phyloP scores from a whole-genome alignment of 768 basidiomycete species.

The Kwoniella shandongensis region DNA sequence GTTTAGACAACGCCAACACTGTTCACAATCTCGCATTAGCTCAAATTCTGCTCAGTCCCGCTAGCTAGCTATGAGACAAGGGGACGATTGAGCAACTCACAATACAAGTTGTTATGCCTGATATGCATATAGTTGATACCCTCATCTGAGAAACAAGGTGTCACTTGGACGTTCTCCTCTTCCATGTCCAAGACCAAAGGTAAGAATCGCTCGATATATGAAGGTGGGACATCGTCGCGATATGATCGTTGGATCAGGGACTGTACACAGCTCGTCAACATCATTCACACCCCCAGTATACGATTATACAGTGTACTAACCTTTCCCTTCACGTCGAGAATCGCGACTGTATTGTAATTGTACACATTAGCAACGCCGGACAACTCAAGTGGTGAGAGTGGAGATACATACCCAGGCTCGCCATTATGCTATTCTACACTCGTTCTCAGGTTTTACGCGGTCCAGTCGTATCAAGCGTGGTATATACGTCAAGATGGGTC shows the following conservation, averaged over 20 bases:
- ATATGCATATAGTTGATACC: constrained; percentile 99
- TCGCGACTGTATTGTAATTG: constrained; percentile 64
- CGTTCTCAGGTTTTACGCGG: too few relatives aligned
- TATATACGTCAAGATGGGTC: too few relatives aligned
- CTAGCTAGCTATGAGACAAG: too few relatives aligned
- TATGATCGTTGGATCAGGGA: constrained; percentile 95
- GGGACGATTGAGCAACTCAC: constrained; percentile 58
- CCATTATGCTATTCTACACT: constrained; percentile 8
- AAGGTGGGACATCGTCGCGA: constrained; percentile 86
- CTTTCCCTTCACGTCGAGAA: constrained; percentile 98
- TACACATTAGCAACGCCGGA: not conserved
- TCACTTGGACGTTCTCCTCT: constrained; percentile 93
- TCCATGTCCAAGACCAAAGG: constrained; percentile 92
- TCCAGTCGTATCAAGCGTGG: too few relatives aligned
- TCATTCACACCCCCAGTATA: not conserved
- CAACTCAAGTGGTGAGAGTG: not conserved
- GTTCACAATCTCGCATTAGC: constrained; percentile 12
- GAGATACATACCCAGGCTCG: constrained; percentile 24
- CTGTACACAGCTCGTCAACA: constrained; percentile 28
- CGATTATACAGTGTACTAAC: constrained; percentile 25
- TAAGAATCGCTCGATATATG: constrained; percentile 88
- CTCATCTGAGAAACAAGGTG: constrained; percentile 91
- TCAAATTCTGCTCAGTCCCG: not conserved
- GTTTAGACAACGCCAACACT: constrained; percentile 95
- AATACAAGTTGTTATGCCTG: constrained; percentile 92